Evolutionary conservation across 768 basidiomycete species (phyloP), one percentile per base, ranked within the genome.

Genomic region (Piloderma croceum): DNA sequence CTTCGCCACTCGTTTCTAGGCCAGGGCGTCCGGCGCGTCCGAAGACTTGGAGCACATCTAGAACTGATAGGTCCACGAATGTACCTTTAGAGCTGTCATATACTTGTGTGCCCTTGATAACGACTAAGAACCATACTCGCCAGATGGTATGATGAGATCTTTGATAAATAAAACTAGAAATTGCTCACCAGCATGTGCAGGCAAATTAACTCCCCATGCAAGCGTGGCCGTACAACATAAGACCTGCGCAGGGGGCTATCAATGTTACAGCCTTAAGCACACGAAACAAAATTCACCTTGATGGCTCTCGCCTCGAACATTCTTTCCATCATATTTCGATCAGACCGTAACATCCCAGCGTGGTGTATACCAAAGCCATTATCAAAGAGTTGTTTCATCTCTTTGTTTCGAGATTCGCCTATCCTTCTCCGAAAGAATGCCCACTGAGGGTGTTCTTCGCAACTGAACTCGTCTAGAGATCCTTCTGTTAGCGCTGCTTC

Each of bases 141-240:
- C n/a, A n/a, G n/a, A n/a, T n/a, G n/a, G n/a, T n/a, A n/a, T n/a
- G n/a, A n/a, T n/a, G n/a, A n/a, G n/a, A n/a, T n/a, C n/a, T n/a
- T n/a, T n/a, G n/a, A n/a, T n/a, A n/a, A n/a, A n/a, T n/a, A n/a
- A n/a, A n/a, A 34, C 49, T 12, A 47, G 34, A 41, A 41, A 47
- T 40, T 38, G 52, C 65, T 47, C 46, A 88, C 88, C 90, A 42
- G 96, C 96, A 63, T 98, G 94, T 13, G 96, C 96, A 24, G 96
- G 96, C 47, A 99, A 68, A 61, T 99, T 99, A 50, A 99, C 96
- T 64, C 96, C 96, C 96, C 96, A 99, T 4, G 96, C 96, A 31
- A 99, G 72, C 3, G 96, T 99, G 5, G 96, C 90, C 2, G 96
- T 99, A 68, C 96, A 99, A 61, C 90, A 96, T 13, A 99, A 69